Conservation (phyloP, 2,329 filamentous ascomycete species). For the Teratosphaeria viscida region DNA sequence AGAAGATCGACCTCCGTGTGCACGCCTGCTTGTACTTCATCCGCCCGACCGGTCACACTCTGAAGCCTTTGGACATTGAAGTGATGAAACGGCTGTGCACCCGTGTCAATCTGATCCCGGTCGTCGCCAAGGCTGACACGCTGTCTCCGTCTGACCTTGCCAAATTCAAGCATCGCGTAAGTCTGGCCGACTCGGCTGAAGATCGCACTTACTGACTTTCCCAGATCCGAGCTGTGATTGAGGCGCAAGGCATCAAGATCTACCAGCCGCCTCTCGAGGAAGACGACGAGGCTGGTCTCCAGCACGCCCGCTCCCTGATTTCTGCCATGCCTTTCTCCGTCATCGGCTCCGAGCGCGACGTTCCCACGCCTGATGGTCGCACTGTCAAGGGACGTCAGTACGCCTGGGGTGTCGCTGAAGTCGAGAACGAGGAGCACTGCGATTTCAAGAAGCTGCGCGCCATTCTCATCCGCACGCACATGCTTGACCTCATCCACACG, state of each 20-base stretch:
- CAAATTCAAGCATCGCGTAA: constrained; percentile 90
- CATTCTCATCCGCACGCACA: constrained; percentile 89
- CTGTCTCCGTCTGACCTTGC: constrained; percentile 84
- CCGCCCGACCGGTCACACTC: constrained; percentile 90
- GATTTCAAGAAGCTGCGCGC: constrained; percentile 99
- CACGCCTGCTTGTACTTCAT: constrained; percentile 99
- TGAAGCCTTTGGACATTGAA: constrained; percentile 98
- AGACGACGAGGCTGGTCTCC: constrained; percentile 90
- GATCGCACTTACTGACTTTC: not conserved
- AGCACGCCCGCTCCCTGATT: constrained; percentile 90
- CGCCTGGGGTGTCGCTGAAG: constrained; percentile 97
- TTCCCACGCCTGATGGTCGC: constrained; percentile 89
- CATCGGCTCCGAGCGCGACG: constrained; percentile 98
- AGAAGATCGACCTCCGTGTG: constrained; percentile 99
- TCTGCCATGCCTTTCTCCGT: constrained; percentile 97
- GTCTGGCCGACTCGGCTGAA: constrained; percentile 22
- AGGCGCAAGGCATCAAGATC: constrained; percentile 99
- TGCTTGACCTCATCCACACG: constrained; percentile 99
- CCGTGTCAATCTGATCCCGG: constrained; percentile 94
- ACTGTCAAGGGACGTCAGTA: constrained; percentile 99
- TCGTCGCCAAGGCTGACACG: constrained; percentile 97
- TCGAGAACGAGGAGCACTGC: constrained; percentile 99
- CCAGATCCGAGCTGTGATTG: constrained; percentile 86
- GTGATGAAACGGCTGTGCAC: constrained; percentile 99
- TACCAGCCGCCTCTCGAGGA: constrained; percentile 97